Percentiles rank a stretch among this genome's conserved stretches.
Conservation (phyloP, 768 basidiomycete species). For the Erythrobasidium yunnanense region DNA sequence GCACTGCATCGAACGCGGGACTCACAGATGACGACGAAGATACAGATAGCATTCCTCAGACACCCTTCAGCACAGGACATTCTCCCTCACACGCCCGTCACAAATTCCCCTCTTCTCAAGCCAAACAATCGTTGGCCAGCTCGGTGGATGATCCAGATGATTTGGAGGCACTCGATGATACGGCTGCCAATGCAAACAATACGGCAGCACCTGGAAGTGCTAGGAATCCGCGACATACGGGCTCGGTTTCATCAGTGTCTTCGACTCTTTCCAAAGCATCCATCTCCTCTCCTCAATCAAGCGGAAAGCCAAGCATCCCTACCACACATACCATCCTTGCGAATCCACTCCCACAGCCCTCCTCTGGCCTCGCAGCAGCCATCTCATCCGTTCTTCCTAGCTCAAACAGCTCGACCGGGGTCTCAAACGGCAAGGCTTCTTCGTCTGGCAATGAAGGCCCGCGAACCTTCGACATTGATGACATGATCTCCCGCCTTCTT, state of each 20-base stretch:
- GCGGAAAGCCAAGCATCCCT: constrained; percentile 57
- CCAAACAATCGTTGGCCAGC: neutral
- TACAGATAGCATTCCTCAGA: neutral
- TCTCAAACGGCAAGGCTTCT: constrained; percentile 24
- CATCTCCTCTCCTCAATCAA: neutral
- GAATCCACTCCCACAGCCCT: constrained; percentile 48
- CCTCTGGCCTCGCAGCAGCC: constrained; percentile 12
- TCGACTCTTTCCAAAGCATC: neutral
- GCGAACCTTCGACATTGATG: constrained; percentile 75
- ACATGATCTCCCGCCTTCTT: constrained; percentile 91
- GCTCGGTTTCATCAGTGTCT: neutral
- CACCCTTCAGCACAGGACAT: constrained; percentile 4
- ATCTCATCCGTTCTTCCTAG: constrained; percentile 23
- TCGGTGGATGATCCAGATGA: neutral
- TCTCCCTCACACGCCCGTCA: constrained; percentile 20
- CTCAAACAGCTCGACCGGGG: constrained; percentile 38
- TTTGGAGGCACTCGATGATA: too few relatives aligned
- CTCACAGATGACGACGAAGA: constrained; percentile 7
- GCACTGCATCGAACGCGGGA: neutral
- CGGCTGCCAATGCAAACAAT: too few relatives aligned
- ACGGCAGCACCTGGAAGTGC: too few relatives aligned
- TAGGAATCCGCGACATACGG: too few relatives aligned
- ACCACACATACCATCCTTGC: constrained; percentile 75
- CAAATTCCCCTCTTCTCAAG: constrained; percentile 6
- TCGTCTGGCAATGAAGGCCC: constrained; percentile 28